Conservation (phyloP, 2,329 filamentous ascomycete species). For the Talaromyces albobiverticillius region DNA sequence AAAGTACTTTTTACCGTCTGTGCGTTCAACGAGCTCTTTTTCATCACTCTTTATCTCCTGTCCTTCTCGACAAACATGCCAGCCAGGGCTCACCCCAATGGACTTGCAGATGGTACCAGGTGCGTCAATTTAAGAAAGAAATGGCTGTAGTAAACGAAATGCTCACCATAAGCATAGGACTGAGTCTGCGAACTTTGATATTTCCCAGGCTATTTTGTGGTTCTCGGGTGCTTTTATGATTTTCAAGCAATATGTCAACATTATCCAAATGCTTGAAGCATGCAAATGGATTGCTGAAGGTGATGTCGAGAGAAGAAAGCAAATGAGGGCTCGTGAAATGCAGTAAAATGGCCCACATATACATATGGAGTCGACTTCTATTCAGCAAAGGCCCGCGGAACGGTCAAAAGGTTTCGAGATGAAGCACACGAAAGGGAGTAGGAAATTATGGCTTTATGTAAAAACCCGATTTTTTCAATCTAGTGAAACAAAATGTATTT, state of each 20-base stretch:
- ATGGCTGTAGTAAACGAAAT: neutral
- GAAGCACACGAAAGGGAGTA: too few relatives aligned
- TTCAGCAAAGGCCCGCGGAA: too few relatives aligned
- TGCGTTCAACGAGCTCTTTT: slow-evolving; percentile 89
- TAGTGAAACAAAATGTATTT: too few relatives aligned
- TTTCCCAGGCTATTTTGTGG: slow-evolving; percentile 50
- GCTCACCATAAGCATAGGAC: neutral
- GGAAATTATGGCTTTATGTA: too few relatives aligned
- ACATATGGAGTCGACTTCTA: too few relatives aligned
- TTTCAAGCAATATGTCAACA: slow-evolving; percentile 89
- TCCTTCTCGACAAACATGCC: slow-evolving; percentile 90
- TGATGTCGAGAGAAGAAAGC: slow-evolving; percentile 54
- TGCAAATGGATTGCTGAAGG: slow-evolving; percentile 89
- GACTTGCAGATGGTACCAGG: slow-evolving; percentile 38
- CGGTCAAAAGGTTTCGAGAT: too few relatives aligned
- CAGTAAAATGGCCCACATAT: too few relatives aligned
- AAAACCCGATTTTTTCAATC: too few relatives aligned
- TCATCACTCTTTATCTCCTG: slow-evolving; percentile 95
- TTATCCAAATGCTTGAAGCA: slow-evolving; percentile 90
- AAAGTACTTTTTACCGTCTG: slow-evolving; percentile 88
- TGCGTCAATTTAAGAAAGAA: neutral
- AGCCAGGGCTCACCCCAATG: slow-evolving; percentile 70
- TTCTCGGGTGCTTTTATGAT: slow-evolving; percentile 64
- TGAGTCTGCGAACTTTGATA: slow-evolving; percentile 37
- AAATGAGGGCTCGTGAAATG: too few relatives aligned